Evolutionary conservation across 2,329 filamentous ascomycete species (phyloP), one percentile per base, ranked within the genome.

Genomic region (Aspergillus fumigatiaffinis): DNA sequence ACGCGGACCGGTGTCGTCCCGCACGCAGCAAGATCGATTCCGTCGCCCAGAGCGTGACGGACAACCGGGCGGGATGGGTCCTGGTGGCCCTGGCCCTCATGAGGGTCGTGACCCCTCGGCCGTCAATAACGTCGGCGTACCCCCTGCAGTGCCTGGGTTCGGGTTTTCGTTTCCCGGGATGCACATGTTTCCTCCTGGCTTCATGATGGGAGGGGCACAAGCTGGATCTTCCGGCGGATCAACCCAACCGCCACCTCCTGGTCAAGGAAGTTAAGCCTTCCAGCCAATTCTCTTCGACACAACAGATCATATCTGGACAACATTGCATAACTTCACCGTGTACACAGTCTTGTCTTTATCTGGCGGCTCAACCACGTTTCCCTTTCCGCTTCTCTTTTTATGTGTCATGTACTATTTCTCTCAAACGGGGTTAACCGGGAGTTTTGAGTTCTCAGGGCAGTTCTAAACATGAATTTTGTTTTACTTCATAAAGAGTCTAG

Each of bases 141-240:
- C 82, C 3, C 81, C 81, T 14, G 76, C 80, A 6, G 80, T 84
- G 5, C 81, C 81, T 48, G 79, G 80, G 3, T 84, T 84, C 59
- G 81, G 81, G 8, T 84, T 83, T 65, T 79, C 79, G 41, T 78
- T 80, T 57, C 72, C 77, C 10, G 76, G 76, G 20, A 79, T 80
- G 75, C 76, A 77, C 44, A 76, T 79, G 70, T 75, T 80, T 26
- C 77, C 77, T 53, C 75, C 77, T 21, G 77, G 77, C 12, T 80
- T 80, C 64, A 76, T 79, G 71, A 71, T 79, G 66, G 73, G 73
- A 42, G 72, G 72, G 54, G 67, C 65, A 20, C 71, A 73, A 54
- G 64, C 67, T 41, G 69, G 71, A 17, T 60, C 62, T 46, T 54
- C 66, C 44, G 66, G 64, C 51, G 63, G 68, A 8, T 66, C 68